These are phyloP conservation scores for Globisporangium solare DNA, from an alignment of 352 stramenopile genomes.

Conservation along the genomic window DNA sequence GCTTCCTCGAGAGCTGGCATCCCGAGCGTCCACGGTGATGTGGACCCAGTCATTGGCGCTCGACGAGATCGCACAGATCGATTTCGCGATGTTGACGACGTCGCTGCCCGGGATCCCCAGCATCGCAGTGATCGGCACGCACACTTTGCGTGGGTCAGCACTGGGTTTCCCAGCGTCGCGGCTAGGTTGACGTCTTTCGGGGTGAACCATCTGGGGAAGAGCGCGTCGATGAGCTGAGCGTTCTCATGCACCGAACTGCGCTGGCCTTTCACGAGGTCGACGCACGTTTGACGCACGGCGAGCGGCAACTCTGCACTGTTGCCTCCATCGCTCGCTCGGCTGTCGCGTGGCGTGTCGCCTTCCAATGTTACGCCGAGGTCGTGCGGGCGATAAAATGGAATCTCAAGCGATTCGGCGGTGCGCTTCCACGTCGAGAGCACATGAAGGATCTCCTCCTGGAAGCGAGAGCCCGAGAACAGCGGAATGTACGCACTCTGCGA, in stretches of 20 bases:
- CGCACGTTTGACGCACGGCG: slow-evolving; percentile 7
- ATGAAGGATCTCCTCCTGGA: slow-evolving; percentile 59
- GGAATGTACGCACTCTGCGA: slow-evolving; percentile 39
- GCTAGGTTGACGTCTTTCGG: slow-evolving; percentile 38
- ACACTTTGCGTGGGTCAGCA: slow-evolving; percentile 23
- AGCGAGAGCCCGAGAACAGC: slow-evolving; percentile 51
- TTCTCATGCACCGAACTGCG: no score
- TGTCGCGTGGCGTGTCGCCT: slow-evolving; percentile 35
- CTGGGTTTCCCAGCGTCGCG: slow-evolving; percentile 33
- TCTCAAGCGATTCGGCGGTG: slow-evolving; percentile 30
- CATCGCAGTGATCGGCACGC: slow-evolving; percentile 51
- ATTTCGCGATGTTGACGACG: slow-evolving; percentile 24
- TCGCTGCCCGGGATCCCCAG: slow-evolving; percentile 68
- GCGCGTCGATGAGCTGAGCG: slow-evolving; percentile 18
- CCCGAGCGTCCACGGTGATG: slow-evolving; percentile 33
- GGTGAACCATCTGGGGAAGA: slow-evolving; percentile 61
- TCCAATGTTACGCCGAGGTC: slow-evolving; percentile 35
- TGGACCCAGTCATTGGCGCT: slow-evolving; percentile 36
- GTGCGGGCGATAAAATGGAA: slow-evolving; percentile 52
- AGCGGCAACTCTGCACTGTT: slow-evolving; percentile 16
- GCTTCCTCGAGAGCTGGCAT: slow-evolving; percentile 12
- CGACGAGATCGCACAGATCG: slow-evolving; percentile 45
- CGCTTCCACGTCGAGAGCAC: slow-evolving; percentile 55
- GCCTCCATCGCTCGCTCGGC: neutral
- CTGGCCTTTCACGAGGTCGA: slow-evolving; percentile 17